Evolutionary conservation across 2,329 filamentous ascomycete species (phyloP).

Genomic region (Fusarium mundagurra): DNA sequence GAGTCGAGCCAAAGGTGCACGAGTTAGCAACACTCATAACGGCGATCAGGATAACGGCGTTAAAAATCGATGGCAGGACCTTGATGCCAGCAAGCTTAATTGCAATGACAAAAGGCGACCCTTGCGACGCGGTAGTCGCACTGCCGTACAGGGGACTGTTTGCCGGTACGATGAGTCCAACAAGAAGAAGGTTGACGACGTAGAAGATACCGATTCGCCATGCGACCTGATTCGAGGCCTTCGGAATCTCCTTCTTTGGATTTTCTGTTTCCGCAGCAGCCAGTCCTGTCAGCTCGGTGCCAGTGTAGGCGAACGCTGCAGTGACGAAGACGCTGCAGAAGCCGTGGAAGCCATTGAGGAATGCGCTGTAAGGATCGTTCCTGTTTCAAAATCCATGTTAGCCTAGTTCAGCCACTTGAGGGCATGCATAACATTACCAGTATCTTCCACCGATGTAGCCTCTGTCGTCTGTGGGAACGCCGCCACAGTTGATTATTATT

Average conservation of each 20-base stretch:
- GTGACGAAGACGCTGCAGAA: background rate
- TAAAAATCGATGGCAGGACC: background rate
- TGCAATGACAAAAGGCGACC: background rate
- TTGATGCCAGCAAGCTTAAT: background rate
- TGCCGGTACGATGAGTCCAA: background rate
- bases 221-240: background rate
- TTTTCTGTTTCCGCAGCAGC: background rate
- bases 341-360: background rate
- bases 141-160: background rate
- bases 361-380: background rate
- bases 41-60: background rate
- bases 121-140: background rate
- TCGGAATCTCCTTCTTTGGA: background rate
- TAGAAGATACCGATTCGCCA: background rate
- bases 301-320: background rate
- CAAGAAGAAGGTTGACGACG: background rate
- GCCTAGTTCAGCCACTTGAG: background rate
- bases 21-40: background rate
- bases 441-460: background rate
- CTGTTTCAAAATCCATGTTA: background rate
- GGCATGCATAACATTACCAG: background rate
- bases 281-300: background rate
- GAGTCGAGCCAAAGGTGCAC: background rate
- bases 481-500: background rate
- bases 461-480: background rate